A percentile compares a stretch with the other conserved stretches of the same genome.
phyloP scores from a whole-genome alignment of 2,329 filamentous ascomycete species.

The Chrysoporthe cubensis region DNA sequence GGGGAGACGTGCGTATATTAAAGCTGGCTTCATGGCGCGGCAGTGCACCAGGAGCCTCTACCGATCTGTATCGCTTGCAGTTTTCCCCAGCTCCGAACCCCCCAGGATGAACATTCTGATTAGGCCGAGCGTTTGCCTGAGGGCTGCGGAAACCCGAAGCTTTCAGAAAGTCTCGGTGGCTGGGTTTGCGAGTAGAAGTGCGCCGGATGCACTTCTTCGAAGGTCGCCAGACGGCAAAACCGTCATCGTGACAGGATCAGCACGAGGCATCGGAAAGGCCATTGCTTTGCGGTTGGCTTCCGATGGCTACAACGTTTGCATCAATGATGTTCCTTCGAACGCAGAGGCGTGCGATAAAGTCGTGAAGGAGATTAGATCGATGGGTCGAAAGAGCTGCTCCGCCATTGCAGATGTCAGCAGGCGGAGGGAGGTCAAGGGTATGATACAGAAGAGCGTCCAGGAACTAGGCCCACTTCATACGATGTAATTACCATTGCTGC shows the following conservation, averaged over 20 bases:
- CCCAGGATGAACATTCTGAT: slow-evolving; percentile 7
- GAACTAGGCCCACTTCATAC: slow-evolving; percentile 55
- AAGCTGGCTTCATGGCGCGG: neutral
- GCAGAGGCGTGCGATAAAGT: slow-evolving; percentile 55
- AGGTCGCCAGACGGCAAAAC: slow-evolving; percentile 17
- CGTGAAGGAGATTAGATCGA: slow-evolving; percentile 54
- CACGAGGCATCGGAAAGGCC: slow-evolving; percentile 57
- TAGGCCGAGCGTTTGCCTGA: neutral
- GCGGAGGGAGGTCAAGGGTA: slow-evolving; percentile 50
- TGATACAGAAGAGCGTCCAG: slow-evolving; percentile 56
- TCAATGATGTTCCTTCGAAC: slow-evolving; percentile 65
- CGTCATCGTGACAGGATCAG: slow-evolving; percentile 36
- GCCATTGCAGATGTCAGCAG: slow-evolving; percentile 66
- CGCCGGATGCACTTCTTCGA: slow-evolving; percentile 7
- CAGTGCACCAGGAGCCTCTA: too few species aligned
- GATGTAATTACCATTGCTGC: slow-evolving; percentile 5
- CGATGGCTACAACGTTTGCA: slow-evolving; percentile 68
- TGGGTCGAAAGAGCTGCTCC: slow-evolving; percentile 57
- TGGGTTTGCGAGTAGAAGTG: slow-evolving; percentile 6
- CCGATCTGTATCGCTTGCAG: neutral
- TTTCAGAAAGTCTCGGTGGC: neutral
- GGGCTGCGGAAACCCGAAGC: neutral
- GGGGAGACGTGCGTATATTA: slow-evolving; percentile 2
- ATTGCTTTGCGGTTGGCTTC: slow-evolving; percentile 66
- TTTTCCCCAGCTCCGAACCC: neutral